Conservation (phyloP, 805 yeast species). For the Candida sonorensis region DNA sequence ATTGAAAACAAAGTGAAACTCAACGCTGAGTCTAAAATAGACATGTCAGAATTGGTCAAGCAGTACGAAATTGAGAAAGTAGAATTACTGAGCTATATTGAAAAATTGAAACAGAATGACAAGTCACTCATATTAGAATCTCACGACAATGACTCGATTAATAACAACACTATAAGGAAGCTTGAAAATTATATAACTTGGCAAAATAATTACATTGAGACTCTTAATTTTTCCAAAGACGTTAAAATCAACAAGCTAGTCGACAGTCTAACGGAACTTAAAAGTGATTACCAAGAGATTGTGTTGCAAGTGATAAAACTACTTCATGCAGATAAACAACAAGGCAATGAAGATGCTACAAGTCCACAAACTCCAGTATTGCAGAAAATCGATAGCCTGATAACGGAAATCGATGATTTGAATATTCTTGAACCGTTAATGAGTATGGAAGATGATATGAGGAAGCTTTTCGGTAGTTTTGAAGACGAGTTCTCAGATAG, state of each 20-base stretch:
- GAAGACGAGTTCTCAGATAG: too few relatives aligned
- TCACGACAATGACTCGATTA: too few relatives aligned
- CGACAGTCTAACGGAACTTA: conserved; percentile 2
- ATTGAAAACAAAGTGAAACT: conserved; percentile 56
- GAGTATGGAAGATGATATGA: conserved; percentile 8
- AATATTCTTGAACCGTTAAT: conserved; percentile 4
- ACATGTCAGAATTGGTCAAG: conserved; percentile 26
- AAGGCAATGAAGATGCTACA: too few relatives aligned
- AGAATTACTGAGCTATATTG: conserved; percentile 6
- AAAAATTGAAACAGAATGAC: not conserved
- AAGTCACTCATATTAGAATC: too few relatives aligned
- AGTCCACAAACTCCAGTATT: not conserved
- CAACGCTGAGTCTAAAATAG: conserved; percentile 35
- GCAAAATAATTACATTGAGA: conserved; percentile 21
- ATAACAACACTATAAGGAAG: conserved; percentile 9
- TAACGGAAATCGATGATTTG: conserved; percentile 6
- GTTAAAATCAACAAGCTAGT: conserved; percentile 5
- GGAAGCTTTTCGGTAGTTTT: not conserved
- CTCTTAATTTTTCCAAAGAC: conserved; percentile 13
- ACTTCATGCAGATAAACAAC: too few relatives aligned
- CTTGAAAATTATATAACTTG: conserved; percentile 19
- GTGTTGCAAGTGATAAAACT: too few relatives aligned
- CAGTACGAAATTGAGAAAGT: conserved; percentile 22
- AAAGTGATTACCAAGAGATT: too few relatives aligned
- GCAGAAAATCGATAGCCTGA: conserved; percentile 5